Conservation (phyloP, 768 basidiomycete genomes). For the Phanerochaete carnosa region DNA sequence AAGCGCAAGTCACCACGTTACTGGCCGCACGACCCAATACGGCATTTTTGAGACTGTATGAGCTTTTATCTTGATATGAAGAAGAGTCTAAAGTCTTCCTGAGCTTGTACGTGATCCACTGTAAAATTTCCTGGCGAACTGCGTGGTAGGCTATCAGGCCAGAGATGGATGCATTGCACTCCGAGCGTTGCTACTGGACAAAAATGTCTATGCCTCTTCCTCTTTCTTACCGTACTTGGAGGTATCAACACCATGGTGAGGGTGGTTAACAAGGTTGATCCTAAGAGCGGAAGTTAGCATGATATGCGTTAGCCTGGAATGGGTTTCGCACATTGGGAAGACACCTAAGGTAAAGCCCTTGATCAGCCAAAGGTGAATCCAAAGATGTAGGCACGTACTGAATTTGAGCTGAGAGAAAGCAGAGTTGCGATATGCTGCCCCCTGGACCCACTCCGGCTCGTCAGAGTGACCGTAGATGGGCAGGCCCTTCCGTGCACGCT, state of each 20-base stretch:
- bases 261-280: slow-evolving; percentile 95
- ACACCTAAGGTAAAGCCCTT: slow-evolving; percentile 43
- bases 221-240: slow-evolving; percentile 58
- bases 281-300: slow-evolving; percentile 37
- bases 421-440: slow-evolving; percentile 83
- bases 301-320: background rate
- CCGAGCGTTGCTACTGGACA: background rate
- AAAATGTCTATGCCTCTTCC: slow-evolving; percentile 15
- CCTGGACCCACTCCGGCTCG: slow-evolving; percentile 84
- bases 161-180: background rate
- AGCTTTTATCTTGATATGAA: too few relatives aligned
- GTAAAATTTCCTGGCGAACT: too few relatives aligned
- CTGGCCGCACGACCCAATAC: too few relatives aligned
- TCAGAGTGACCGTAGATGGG: slow-evolving; percentile 83
- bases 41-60: too few relatives aligned
- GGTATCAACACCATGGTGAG: slow-evolving; percentile 79
- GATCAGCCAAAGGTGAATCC: background rate
- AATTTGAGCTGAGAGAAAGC: slow-evolving; percentile 93
- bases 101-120: too few relatives aligned
- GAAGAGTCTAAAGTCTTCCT: too few relatives aligned
- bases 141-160: background rate
- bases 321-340: slow-evolving; percentile 66
- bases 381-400: slow-evolving; percentile 41
- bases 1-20: too few relatives aligned
- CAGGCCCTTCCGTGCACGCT: slow-evolving; percentile 73